Conservation (phyloP, 495 filamentous ascomycete species). For the Lophiotrema nucula region DNA sequence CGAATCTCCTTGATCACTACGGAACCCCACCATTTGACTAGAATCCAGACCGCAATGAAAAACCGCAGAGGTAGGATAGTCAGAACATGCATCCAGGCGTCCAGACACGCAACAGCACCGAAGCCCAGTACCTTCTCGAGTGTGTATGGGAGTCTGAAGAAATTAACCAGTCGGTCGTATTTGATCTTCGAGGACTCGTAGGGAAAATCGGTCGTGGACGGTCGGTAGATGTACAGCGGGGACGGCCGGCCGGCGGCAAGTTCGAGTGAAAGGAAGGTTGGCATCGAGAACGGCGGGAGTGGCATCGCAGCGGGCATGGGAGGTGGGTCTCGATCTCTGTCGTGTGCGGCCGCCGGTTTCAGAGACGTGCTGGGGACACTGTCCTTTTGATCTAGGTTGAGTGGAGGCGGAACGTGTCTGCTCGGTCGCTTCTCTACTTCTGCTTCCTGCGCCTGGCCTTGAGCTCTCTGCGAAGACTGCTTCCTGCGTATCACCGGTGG, state of each 20-base stretch:
- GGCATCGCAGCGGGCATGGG: constrained; percentile 71
- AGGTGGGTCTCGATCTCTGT: constrained; percentile 46
- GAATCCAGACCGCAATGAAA: constrained; percentile 72
- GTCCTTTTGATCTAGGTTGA: constrained; percentile 46
- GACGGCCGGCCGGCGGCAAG: constrained; percentile 78
- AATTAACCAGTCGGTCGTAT: constrained; percentile 88
- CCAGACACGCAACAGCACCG: constrained; percentile 83
- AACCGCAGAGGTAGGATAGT: constrained; percentile 93
- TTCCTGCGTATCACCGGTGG: constrained; percentile 42
- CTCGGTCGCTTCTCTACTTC: constrained; percentile 13
- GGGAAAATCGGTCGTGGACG: constrained; percentile 68
- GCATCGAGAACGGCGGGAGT: constrained; percentile 79
- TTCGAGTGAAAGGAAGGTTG: constrained; percentile 85
- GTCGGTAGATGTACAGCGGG: constrained; percentile 82
- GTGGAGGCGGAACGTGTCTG: constrained; percentile 29
- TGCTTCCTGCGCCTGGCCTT: constrained; percentile 10
- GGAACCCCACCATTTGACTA: constrained; percentile 69
- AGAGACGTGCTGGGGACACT: not conserved
- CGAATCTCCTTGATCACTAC: constrained; percentile 63
- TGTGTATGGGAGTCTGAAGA: constrained; percentile 74
- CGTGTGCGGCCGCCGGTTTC: constrained; percentile 13
- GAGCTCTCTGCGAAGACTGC: constrained; percentile 32
- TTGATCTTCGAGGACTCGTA: constrained; percentile 98
- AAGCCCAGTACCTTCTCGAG: constrained; percentile 87
- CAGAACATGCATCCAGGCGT: constrained; percentile 96